A percentile compares a stretch with the other conserved stretches of the same genome.
Evolutionary conservation across 805 yeast species (phyloP).

Genomic region (Saccharomycopsis sp.): DNA sequence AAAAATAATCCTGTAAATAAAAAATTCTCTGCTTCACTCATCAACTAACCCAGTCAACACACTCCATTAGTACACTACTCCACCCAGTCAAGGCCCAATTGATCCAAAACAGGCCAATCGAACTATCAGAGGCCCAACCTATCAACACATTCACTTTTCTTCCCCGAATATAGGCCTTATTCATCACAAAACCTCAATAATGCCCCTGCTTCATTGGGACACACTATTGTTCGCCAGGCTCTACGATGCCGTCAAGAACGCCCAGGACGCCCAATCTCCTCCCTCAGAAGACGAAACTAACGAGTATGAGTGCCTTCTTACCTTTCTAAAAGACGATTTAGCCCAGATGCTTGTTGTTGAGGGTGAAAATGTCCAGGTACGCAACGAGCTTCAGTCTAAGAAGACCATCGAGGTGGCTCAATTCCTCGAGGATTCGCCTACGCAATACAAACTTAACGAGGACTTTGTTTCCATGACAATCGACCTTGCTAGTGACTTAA

Average conservation of each 20-base stretch:
- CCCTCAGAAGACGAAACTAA: neutral
- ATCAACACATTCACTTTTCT: too few relatives aligned
- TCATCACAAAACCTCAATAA: too few relatives aligned
- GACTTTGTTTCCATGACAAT: conserved; percentile 57
- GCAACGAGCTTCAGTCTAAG: conserved; percentile 9
- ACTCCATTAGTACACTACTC: too few relatives aligned
- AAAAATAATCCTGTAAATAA: too few relatives aligned
- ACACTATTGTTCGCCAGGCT: conserved; percentile 5
- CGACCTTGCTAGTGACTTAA: conserved; percentile 53
- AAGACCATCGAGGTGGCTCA: neutral
- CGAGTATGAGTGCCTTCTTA: conserved; percentile 2
- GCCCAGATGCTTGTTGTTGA: conserved; percentile 4
- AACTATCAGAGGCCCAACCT: too few relatives aligned
- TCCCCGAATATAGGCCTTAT: too few relatives aligned
- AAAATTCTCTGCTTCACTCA: too few relatives aligned
- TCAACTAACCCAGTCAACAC: too few relatives aligned
- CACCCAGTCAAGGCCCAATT: too few relatives aligned
- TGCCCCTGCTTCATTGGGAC: conserved; percentile 13
- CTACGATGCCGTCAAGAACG: conserved; percentile 1
- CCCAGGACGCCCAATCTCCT: neutral
- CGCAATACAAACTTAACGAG: conserved; percentile 52
- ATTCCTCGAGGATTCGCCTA: conserved; percentile 36
- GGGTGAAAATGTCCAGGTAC: conserved; percentile 3
- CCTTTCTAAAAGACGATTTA: conserved; percentile 8
- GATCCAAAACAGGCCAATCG: too few relatives aligned